These are phyloP conservation scores for Melaleuca quinquenervia DNA, from an alignment of 345 rosid species.

Conservation along the genomic window DNA sequence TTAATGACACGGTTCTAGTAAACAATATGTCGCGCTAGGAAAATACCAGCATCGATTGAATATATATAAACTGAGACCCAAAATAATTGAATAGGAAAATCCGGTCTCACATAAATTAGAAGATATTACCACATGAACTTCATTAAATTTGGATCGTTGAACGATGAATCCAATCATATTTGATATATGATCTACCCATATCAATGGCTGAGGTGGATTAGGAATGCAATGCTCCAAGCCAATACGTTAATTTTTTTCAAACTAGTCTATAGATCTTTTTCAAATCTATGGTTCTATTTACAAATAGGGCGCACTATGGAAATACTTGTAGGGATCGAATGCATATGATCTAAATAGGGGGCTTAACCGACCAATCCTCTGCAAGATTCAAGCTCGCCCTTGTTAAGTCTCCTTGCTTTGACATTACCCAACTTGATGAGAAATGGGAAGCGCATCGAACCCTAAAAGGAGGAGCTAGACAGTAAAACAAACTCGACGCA, in stretches of 20 bases:
- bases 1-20: background rate
- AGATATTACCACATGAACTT: background rate
- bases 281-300: background rate
- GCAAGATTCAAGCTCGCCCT: fast-evolving
- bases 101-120: background rate
- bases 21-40: background rate
- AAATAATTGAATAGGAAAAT: background rate
- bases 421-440: background rate
- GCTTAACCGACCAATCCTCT: background rate
- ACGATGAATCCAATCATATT: background rate
- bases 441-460: background rate
- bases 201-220: background rate
- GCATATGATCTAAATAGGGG: no score
- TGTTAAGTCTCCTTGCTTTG: background rate
- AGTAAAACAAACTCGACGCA: background rate
- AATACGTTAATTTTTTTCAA: background rate
- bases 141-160: background rate
- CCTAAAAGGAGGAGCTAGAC: background rate
- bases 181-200: background rate
- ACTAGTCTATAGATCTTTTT: background rate
- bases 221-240: background rate
- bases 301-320: background rate
- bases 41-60: background rate
- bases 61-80: no score
- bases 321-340: background rate